Evolutionary conservation across 2,329 filamentous ascomycete species (phyloP).

Genomic region (Polychaeton citri): DNA sequence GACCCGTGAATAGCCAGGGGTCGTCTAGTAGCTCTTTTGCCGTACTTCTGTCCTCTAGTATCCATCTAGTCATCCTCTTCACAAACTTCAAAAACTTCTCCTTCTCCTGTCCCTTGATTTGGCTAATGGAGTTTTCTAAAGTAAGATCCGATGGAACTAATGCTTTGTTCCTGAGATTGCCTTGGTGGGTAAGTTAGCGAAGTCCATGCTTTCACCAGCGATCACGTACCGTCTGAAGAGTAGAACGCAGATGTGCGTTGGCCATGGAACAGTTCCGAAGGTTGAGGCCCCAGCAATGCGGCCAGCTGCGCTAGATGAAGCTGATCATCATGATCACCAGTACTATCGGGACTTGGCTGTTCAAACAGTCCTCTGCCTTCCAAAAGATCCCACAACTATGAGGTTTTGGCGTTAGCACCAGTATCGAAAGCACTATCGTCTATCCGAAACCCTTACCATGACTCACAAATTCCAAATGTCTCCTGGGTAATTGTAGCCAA

Average conservation of each 20-base stretch:
- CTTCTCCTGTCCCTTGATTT: constrained; percentile 17
- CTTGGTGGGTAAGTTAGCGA: no score
- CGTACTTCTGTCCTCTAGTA: constrained; percentile 24
- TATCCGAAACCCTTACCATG: constrained; percentile 8
- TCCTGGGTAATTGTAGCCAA: constrained; percentile 9
- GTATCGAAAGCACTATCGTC: constrained; percentile 1
- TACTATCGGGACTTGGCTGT: not conserved
- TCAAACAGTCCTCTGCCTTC: constrained; percentile 12
- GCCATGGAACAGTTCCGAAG: constrained; percentile 4
- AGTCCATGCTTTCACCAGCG: no score
- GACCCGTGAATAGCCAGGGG: constrained; percentile 18
- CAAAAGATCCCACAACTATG: constrained; percentile 8
- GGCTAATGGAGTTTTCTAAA: constrained; percentile 7
- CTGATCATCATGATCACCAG: constrained; percentile 4
- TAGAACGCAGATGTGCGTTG: constrained; percentile 4
- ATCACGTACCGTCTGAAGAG: constrained; percentile 1
- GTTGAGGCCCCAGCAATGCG: constrained; percentile 13
- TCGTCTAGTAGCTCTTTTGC: constrained; percentile 26
- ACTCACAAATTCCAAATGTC: constrained; percentile 17
- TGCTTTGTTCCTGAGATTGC: no score
- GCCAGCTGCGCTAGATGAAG: constrained; percentile 15
- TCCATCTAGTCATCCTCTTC: constrained; percentile 25
- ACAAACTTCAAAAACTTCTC: constrained; percentile 23
- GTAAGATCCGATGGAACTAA: no score
- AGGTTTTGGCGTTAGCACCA: not conserved